Evolutionary conservation across 164 flowering plant genomes (phyloP).

Genomic region (Protea cynaroides): DNA sequence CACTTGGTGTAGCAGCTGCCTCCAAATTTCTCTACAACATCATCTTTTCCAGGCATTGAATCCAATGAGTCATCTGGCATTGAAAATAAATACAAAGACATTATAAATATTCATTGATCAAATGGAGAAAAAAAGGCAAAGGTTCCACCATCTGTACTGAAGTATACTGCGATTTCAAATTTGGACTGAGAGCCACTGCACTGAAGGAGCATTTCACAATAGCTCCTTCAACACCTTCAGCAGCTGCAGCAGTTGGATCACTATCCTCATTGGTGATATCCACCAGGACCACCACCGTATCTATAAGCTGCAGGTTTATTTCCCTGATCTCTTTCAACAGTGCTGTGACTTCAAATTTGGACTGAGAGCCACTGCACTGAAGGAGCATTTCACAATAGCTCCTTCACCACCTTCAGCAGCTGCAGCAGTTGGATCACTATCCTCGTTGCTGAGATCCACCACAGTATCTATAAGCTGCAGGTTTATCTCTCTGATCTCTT

Average conservation of each 20-base stretch:
- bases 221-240: conserved; percentile 71
- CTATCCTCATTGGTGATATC: conserved; percentile 67
- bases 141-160: conserved; percentile 65
- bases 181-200: conserved; percentile 81
- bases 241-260: conserved; percentile 45
- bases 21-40: no score
- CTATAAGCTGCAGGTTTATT: conserved; percentile 75
- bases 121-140: conserved; percentile 2
- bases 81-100: conserved; percentile 3
- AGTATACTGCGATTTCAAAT: conserved; percentile 63
- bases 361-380: conserved; percentile 73
- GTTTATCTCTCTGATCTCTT: conserved; percentile 78
- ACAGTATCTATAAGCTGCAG: conserved; percentile 78
- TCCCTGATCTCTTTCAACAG: conserved; percentile 72
- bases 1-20: no score
- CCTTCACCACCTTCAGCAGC: conserved; percentile 71
- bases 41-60: no score
- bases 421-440: conserved; percentile 46
- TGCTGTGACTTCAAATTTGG: conserved; percentile 65
- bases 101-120: not conserved
- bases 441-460: conserved; percentile 70
- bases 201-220: conserved; percentile 74
- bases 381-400: conserved; percentile 74
- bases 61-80: no score
- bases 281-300: conserved; percentile 80